Evolutionary conservation across 169 alveolate genomes (phyloP), one percentile per base, ranked within the genome.

Genomic region (Cardiosporidium cionae): DNA sequence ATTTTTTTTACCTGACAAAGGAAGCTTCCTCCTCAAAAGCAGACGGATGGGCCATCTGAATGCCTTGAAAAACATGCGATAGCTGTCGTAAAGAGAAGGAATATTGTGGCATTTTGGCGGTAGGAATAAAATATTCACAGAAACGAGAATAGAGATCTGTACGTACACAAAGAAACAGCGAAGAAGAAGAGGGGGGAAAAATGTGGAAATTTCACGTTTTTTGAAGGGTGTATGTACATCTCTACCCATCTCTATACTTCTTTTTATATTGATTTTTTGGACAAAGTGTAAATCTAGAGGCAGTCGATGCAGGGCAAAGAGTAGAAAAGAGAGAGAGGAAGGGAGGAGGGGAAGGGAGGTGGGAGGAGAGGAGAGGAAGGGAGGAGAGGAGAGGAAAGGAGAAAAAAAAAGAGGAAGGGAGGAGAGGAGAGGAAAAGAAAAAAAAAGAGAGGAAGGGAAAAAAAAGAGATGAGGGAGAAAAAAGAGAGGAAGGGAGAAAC

Each of bases 41-140:
- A n/a, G n/a, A n/a, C n/a, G n/a, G n/a, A n/a, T n/a, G n/a, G n/a
- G n/a, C n/a, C n/a, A n/a, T n/a, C n/a, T n/a, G 82, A 65, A 92
- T 81, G 36, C 98, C 98, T 80, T 94, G 95, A 94, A 96, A 96
- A 32, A 95, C 95, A 77, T 98, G 93, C n/a, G 98, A 91, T 52
- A 96, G 89, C 78, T 94, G 98, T 81, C 98, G 90, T 92, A 95
- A 92, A 87, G 95, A 94, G 88, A 93, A 96, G 79, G 93, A 80
- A 86, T 96, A 96, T 83, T 96, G 99, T 97, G 94, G 94, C 81
- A 96, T 93, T 63, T 94, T 66, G 85, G 95, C 86, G 7, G 84
- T 78, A 23, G 91, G 92, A 32, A 88, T 84, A 85, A 90, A 80
- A n/a, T n/a, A n/a, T n/a, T n/a, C n/a, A n/a, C n/a, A n/a, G n/a